Base-by-base conservation (phyloP, 2,329 filamentous ascomycete genomes). In the Coniochaeta ligniaria region DNA sequence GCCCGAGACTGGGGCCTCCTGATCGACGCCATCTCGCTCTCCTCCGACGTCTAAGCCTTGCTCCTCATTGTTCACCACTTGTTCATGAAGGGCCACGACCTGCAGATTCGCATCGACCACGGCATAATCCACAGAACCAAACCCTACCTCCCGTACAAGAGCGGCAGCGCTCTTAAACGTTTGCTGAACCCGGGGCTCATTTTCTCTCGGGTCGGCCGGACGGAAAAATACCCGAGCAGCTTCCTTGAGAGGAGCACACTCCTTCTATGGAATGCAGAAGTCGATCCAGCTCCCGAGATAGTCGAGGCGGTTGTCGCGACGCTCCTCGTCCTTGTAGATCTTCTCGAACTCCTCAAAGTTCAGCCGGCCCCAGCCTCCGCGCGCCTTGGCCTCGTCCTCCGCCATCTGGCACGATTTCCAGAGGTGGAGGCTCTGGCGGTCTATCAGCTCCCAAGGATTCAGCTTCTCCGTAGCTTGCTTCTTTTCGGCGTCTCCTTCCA, bases 201-300 rank as follows among this genome's bases (percentile, higher is more conserved):
- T 41, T 41, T 20, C 38, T 41, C 16, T 20, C 17, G 38, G 17
- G 17, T 41, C 16, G 35, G 6, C 6, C 38, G 2, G n/a, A 4
- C 17, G 38, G n/a, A 5, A 41, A 28, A 12, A 12, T 8, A 11
- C 14, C 11, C 47, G 8, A 24, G 11, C 11, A 52, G 24, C 11
- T 28, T 26, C 22, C 11, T 26, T 12, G 5, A 50, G 28, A 6
- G 35, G n/a, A 52, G 12, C 17, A 52, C 47, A 47, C 31, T 12
- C 47, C 9, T 2, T 41, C 72, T 79, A 85, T 16, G 85, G 85
- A 65, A 89, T 87, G 71, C 85, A 89, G 71, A 88, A 87, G 71
- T 97, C 93, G 73, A 97, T 91, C 94, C 94, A 98, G 68, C 86
- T 91, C 62, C 91, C 91, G 55, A 97, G 80, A 73, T 96, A 94